Conservation (phyloP, 768 basidiomycete species). For the Kwoniella sp. region DNA sequence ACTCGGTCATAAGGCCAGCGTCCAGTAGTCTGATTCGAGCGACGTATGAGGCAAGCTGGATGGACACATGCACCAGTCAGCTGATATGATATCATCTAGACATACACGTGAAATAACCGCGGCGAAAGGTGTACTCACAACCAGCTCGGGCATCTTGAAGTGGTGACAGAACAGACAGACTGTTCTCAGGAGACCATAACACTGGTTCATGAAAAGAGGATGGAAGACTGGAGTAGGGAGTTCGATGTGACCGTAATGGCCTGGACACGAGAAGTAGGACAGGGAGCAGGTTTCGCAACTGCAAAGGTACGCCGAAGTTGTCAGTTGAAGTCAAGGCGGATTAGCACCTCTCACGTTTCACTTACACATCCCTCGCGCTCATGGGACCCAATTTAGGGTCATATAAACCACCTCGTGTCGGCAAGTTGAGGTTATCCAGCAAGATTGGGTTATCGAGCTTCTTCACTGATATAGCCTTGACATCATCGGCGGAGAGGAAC, state of each 20-base stretch:
- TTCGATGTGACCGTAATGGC: conserved; percentile 97
- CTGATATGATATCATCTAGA: neutral
- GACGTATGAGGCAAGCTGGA: conserved; percentile 75
- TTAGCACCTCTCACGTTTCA: too few species aligned
- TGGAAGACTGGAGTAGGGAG: conserved; percentile 94
- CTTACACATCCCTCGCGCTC: conserved; percentile 86
- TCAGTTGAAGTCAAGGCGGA: too few species aligned
- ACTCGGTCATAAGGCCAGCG: conserved; percentile 80
- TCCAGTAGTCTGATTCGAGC: conserved; percentile 87
- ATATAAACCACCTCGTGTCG: conserved; percentile 88
- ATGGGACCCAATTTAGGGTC: conserved; percentile 93
- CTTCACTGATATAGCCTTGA: conserved; percentile 93
- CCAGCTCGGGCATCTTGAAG: conserved; percentile 77
- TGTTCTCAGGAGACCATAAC: conserved; percentile 81
- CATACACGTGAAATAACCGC: neutral
- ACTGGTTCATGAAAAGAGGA: conserved; percentile 90
- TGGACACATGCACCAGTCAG: conserved; percentile 8
- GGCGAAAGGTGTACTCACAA: conserved; percentile 59
- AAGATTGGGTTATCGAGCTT: conserved; percentile 91
- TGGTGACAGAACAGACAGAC: conserved; percentile 92
- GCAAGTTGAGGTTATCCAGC: conserved; percentile 89
- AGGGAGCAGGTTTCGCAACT: conserved; percentile 94
- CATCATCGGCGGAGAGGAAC: conserved; percentile 82
- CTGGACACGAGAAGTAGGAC: conserved; percentile 92
- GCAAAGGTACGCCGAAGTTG: neutral